A percentile compares a stretch with the other conserved stretches of the same genome.
phyloP scores from a whole-genome alignment of 495 filamentous ascomycete genomes.

The Xylaria venustula region DNA sequence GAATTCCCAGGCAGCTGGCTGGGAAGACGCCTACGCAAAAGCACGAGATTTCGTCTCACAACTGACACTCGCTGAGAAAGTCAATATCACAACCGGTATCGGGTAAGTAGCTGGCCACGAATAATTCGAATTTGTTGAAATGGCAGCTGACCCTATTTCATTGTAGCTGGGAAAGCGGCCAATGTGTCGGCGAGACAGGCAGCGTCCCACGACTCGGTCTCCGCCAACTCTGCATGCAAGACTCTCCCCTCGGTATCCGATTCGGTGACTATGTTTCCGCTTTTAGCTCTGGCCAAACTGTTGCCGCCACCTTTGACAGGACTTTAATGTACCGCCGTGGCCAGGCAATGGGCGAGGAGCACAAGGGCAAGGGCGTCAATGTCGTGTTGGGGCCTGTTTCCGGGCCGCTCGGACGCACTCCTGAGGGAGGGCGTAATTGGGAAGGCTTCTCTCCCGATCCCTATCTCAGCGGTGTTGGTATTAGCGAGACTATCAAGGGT shows the following conservation, averaged over 20 bases:
- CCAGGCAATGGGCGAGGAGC: constrained; percentile 75
- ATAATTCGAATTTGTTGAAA: background rate
- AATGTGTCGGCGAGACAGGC: constrained; percentile 78
- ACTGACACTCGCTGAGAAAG: constrained; percentile 84
- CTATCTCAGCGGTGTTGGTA: constrained; percentile 69
- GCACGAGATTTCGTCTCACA: constrained; percentile 77
- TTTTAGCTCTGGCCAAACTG: constrained; percentile 79
- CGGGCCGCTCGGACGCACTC: constrained; percentile 73
- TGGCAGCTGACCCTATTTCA: constrained; percentile 16
- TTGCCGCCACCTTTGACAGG: constrained; percentile 74
- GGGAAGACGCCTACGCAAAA: constrained; percentile 75
- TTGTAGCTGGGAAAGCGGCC: constrained; percentile 67
- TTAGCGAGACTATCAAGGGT: constrained; percentile 73
- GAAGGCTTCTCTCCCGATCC: constrained; percentile 77
- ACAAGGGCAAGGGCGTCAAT: constrained; percentile 79
- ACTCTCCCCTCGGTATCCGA: constrained; percentile 83
- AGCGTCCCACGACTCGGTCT: constrained; percentile 75
- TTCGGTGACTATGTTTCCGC: constrained; percentile 73
- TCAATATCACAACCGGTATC: constrained; percentile 86
- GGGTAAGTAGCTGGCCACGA: constrained; percentile 64
- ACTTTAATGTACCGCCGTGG: constrained; percentile 72
- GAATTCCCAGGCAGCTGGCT: constrained; percentile 64
- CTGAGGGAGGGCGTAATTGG: constrained; percentile 89
- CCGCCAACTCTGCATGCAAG: constrained; percentile 80
- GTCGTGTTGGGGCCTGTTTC: constrained; percentile 87